Evolutionary conservation across 345 rosid genomes (phyloP).

Genomic region (Dipteronia sinensis): DNA sequence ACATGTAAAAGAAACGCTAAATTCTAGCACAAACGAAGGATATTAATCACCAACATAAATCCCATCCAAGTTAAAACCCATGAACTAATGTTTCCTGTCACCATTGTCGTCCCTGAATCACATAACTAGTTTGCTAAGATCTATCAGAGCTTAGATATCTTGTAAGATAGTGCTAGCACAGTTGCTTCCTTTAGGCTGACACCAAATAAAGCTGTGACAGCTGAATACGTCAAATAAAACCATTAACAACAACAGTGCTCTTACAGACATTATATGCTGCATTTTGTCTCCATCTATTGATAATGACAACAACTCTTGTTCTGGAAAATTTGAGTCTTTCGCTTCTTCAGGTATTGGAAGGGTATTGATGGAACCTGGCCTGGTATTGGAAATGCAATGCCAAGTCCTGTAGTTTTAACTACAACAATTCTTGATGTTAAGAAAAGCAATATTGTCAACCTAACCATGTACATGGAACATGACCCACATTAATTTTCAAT

Average conservation of each 20-base stretch:
- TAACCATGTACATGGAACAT: too few species aligned
- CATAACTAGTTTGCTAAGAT: background rate
- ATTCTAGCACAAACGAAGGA: background rate
- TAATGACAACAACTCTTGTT: background rate
- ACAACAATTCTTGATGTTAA: background rate
- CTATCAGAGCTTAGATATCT: too few species aligned
- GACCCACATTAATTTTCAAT: background rate
- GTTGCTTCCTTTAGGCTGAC: background rate
- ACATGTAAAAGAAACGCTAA: too few species aligned
- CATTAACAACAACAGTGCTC: background rate
- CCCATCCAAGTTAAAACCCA: background rate
- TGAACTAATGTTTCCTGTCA: background rate
- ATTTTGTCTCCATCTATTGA: constrained; percentile 3
- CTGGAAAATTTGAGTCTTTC: background rate
- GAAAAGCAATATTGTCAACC: background rate
- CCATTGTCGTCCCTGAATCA: background rate
- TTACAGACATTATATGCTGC: background rate
- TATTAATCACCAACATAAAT: background rate
- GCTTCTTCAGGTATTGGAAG: background rate
- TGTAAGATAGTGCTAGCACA: too few species aligned
- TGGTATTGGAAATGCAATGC: background rate
- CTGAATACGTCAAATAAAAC: background rate
- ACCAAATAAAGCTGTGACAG: background rate
- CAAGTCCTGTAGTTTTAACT: constrained; percentile 13
- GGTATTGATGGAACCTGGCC: background rate